Base-by-base conservation (phyloP, 2,329 filamentous ascomycete genomes). In the Clonostachys rosea region DNA sequence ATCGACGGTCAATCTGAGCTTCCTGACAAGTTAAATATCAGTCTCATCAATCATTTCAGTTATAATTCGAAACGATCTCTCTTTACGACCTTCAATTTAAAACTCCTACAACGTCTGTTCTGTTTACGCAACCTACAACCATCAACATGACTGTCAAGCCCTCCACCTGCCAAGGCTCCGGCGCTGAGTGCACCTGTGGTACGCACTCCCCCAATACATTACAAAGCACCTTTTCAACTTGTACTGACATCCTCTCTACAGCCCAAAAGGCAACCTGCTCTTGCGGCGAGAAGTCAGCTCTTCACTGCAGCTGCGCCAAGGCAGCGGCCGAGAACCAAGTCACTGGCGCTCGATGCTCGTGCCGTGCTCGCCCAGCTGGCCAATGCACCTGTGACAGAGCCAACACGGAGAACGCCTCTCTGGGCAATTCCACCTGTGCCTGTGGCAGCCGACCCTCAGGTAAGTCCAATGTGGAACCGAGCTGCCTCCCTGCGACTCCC, bases 221-320 rank as follows among this genome's bases (percentile, higher is more conserved):
- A 16, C 16, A 16, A 16, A 16, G 16, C 16, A 36, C 17, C 6
- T 17, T 17, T 18, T 9, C 44, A 48, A 50, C 53, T 50, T 47
- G 6, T 47, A 46, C 18, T 17, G 41, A 55, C 24, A 10, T 30
- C 8, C 8, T 30, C 24, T 30, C 8, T 30, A 30, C 4, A 81
- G 82, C 81, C 56, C 67, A 81, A 58, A 76, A 85, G 67, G 83
- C 83, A 9, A 85, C 76, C 50, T 96, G 91, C 81, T 95, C 89
- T 14, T 97, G 92, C 66, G 92, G 92, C 62, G 84, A 96, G 75
- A 80, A 94, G 64, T 81, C 84, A 5, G 92, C 92, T 44, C 82
- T 96, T 43, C 78, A 91, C 65, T 97, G 92, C 81, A 87, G 76
- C 52, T 96, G 92, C 73, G 82, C 82, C 59, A 91, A 89, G 68